phyloP scores from a whole-genome alignment of 495 filamentous ascomycete species.

The Penicillium argentinense region DNA sequence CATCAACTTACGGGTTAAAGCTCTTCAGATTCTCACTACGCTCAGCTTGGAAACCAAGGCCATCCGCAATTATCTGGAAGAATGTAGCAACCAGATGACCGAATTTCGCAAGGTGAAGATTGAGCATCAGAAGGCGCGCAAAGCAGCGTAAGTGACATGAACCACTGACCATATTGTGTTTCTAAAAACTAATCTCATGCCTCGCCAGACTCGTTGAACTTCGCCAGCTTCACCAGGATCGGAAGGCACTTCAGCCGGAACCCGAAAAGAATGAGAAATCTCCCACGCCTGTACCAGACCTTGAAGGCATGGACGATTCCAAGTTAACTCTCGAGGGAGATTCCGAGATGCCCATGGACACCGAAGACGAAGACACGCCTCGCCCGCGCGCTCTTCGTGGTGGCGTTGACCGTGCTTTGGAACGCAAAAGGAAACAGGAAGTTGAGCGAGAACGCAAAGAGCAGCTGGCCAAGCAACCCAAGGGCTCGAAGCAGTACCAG shows the following conservation, averaged over 20 bases:
- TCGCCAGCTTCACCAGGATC: constrained; percentile 77
- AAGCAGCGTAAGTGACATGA: constrained; percentile 68
- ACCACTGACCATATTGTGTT: too few species aligned
- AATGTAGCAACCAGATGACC: constrained; percentile 90
- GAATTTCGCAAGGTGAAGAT: constrained; percentile 92
- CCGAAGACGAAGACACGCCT: constrained; percentile 60
- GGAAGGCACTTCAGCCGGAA: constrained; percentile 80
- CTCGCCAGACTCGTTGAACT: constrained; percentile 73
- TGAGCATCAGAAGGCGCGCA: constrained; percentile 80
- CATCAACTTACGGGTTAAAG: constrained; percentile 77
- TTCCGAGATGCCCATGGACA: constrained; percentile 51
- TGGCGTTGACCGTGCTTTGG: constrained; percentile 71
- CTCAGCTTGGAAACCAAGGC: constrained; percentile 83
- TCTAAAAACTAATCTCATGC: constrained; percentile 7
- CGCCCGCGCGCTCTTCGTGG: constrained; percentile 73
- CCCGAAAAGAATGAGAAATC: constrained; percentile 48
- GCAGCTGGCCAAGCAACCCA: constrained; percentile 77
- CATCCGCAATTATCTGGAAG: constrained; percentile 83
- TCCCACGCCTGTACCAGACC: constrained; percentile 60
- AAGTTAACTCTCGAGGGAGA: constrained; percentile 65
- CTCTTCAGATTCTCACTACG: constrained; percentile 83
- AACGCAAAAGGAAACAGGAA: constrained; percentile 83
- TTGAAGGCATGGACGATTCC: constrained; percentile 57
- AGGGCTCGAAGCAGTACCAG: constrained; percentile 84
- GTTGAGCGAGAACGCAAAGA: constrained; percentile 76